phyloP scores from a whole-genome alignment of 192 early-diverging fungal species.

The Funneliformis geosporum region DNA sequence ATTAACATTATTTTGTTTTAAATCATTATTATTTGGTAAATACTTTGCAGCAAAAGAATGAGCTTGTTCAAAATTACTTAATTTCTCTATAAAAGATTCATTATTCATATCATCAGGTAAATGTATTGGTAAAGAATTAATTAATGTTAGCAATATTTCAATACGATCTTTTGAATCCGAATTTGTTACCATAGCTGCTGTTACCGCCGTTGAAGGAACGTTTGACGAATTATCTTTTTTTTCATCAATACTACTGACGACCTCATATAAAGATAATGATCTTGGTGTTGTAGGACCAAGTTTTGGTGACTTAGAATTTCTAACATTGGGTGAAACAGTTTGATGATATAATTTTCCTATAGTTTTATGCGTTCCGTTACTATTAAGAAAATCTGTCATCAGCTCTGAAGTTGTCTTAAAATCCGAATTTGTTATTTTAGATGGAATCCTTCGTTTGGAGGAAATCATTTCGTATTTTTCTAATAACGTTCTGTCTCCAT shows the following conservation, averaged over 20 bases:
- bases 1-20: not conserved
- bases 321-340: constrained; percentile 24
- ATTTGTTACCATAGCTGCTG: constrained; percentile 22
- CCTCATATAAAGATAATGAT: constrained; percentile 27
- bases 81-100: constrained; percentile 50
- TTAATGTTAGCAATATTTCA: constrained; percentile 35
- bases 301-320: constrained; percentile 37
- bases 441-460: constrained; percentile 37
- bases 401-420: constrained; percentile 6
- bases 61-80: constrained; percentile 54
- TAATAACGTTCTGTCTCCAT: constrained; percentile 7
- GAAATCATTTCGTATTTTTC: constrained; percentile 39
- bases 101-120: constrained; percentile 45
- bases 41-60: constrained; percentile 54
- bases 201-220: not conserved
- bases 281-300: constrained; percentile 15
- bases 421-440: not conserved
- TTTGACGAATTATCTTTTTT: not conserved
- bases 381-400: constrained; percentile 40
- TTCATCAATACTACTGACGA: constrained; percentile 24
- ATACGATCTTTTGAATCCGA: constrained; percentile 41
- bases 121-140: constrained; percentile 55
- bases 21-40: constrained; percentile 10
- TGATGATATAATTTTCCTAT: constrained; percentile 33
- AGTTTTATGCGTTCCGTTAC: constrained; percentile 26